Evolutionary conservation across 2,329 filamentous ascomycete genomes (phyloP).

Genomic region (Plenodomus biglobosus): DNA sequence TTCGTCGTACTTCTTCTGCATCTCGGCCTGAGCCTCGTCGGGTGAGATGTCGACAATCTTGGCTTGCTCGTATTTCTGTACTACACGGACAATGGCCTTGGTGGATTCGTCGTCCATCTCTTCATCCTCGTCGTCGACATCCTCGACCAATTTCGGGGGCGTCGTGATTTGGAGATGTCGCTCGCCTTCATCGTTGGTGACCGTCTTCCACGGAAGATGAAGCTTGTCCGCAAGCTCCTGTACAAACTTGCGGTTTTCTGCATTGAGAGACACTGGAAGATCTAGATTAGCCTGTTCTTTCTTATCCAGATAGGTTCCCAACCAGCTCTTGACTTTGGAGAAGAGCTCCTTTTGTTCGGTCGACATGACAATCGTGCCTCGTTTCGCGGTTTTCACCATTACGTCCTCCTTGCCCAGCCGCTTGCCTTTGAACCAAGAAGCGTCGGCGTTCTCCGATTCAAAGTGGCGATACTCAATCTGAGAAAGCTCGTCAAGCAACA

Average conservation of each 20-base stretch:
- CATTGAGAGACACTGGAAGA: conserved; percentile 70
- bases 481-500: conserved; percentile 79
- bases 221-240: conserved; percentile 78
- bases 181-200: conserved; percentile 65
- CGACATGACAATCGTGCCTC: conserved; percentile 71
- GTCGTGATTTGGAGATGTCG: conserved; percentile 67
- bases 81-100: conserved; percentile 78
- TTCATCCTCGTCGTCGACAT: conserved; percentile 63
- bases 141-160: conserved; percentile 53
- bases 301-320: conserved; percentile 64
- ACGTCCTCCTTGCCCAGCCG: conserved; percentile 69
- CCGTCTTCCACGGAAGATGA: conserved; percentile 65
- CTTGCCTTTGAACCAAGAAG: conserved; percentile 90
- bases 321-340: conserved; percentile 77
- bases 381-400: conserved; percentile 61
- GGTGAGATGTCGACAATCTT: conserved; percentile 77
- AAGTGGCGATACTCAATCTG: conserved; percentile 93
- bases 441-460: conserved; percentile 83
- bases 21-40: conserved; percentile 75
- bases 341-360: conserved; percentile 80
- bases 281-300: conserved; percentile 60
- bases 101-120: conserved; percentile 80
- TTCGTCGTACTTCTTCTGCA: conserved; percentile 82
- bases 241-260: conserved; percentile 88
- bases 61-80: conserved; percentile 89